Evolutionary conservation across 2,329 filamentous ascomycete genomes (phyloP), one percentile per base, ranked within the genome.

Genomic region (Ophiostoma sp.): DNA sequence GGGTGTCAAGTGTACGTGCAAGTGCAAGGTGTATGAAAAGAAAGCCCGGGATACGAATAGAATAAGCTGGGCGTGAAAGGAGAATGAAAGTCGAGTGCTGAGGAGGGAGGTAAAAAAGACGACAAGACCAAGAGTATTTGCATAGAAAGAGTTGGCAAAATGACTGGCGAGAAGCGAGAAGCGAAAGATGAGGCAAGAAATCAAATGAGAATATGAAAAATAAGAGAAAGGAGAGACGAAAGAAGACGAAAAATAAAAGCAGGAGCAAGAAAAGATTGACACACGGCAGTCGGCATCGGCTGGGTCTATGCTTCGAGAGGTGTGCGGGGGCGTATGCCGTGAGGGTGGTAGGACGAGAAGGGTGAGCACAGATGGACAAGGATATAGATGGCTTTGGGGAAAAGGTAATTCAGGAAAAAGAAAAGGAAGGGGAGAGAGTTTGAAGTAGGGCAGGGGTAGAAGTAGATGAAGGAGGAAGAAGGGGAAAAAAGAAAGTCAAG

Each of bases 91-190:
- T 48, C n/a, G 54, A 62, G 57, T 52, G 52, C 52, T 27, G 52
- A 64, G 27, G 39, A 65, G 31, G 36, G 62, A 67, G 31, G 33
- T 36, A 48, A 67, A 41, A 41, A 67, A 20, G 23, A 67, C 36
- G n/a, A 44, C 10, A 31, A 52, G 17, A 65, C 62, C 62, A 27
- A 41, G 20, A 36, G 62, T 41, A 36, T 65, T 65, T 35, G 33
- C 62, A 41, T 35, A 20, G 68, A 69, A 33, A 33, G 23, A 33
- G 27, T 62, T 33, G 57, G 57, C 57, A 20, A 54, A 23, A 27
- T n/a, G 52, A 57, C n/a, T 10, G 52, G 1, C 1, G n/a, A 41
- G 68, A 23, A 44, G 48, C 39, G 27, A 33, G 48, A 11, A 7
- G 62, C 31, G 67, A 27, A n/a, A 64, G 33, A 41, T 15, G 36